Evolutionary conservation across 2,329 filamentous ascomycete species (phyloP).

Genomic region (Stemphylium lycopersici): DNA sequence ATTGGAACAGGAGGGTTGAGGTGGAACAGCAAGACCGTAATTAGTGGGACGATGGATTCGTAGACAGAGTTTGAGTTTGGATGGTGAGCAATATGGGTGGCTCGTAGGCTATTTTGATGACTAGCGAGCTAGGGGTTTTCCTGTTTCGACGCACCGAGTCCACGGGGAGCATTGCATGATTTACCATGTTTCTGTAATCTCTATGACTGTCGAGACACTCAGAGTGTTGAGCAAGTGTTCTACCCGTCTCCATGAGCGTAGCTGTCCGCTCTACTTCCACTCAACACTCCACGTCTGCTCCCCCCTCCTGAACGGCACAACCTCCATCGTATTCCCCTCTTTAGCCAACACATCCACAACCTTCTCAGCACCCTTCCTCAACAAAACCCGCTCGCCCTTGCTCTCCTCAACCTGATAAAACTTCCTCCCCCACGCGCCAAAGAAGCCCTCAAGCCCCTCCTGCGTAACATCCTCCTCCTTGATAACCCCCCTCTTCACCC

Average conservation of each 20-base stretch:
- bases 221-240: no score
- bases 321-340: constrained; percentile 59
- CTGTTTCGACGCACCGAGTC: no score
- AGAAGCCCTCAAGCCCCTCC: constrained; percentile 63
- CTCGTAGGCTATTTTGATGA: no score
- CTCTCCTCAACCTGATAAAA: constrained; percentile 62
- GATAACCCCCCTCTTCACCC: constrained; percentile 61
- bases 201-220: no score
- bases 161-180: no score
- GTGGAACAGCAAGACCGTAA: not conserved
- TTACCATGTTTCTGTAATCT: no score
- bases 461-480: constrained; percentile 60
- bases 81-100: no score
- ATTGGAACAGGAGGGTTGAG: constrained; percentile 20
- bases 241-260: no score
- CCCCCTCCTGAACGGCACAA: constrained; percentile 70
- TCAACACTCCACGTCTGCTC: constrained; percentile 64
- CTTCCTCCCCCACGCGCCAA: constrained; percentile 61
- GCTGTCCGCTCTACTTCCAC: constrained; percentile 36
- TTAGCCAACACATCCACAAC: constrained; percentile 63
- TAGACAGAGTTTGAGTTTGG: no score
- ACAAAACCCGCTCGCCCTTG: constrained; percentile 58
- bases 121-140: no score
- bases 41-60: no score
- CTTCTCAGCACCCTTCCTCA: constrained; percentile 62